Conservation (phyloP, 1,284 basidiomycete species). For the Leccinum pachyderme region DNA sequence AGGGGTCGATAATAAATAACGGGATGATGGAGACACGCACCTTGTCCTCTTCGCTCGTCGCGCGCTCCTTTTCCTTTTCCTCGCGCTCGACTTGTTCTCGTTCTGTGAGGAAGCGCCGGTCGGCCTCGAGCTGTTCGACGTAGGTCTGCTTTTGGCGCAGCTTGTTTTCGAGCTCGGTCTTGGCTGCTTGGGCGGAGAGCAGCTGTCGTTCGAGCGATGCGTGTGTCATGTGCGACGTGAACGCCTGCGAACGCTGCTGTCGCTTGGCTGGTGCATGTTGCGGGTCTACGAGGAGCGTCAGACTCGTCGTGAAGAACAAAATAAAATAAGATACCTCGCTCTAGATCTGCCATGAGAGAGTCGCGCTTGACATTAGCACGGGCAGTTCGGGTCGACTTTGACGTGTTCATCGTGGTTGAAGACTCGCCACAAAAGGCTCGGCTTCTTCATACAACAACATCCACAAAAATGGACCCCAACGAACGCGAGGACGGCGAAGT, state of each 20-base stretch:
- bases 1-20: background rate
- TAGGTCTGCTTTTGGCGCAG: slow-evolving; percentile 59
- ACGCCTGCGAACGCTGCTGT: slow-evolving; percentile 57
- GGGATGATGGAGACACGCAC: slow-evolving; percentile 34
- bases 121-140: slow-evolving; percentile 60
- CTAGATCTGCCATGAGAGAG: slow-evolving; percentile 62
- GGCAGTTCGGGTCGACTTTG: slow-evolving; percentile 8
- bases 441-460: background rate
- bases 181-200: slow-evolving; percentile 52
- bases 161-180: slow-evolving; percentile 60
- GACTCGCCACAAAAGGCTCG: background rate
- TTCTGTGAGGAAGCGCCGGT: slow-evolving; percentile 61
- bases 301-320: background rate
- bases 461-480: slow-evolving; percentile 7
- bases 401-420: background rate
- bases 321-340: slow-evolving; percentile 48
- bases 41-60: slow-evolving; percentile 50
- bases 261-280: slow-evolving; percentile 60
- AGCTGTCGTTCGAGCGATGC: slow-evolving; percentile 63
- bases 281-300: slow-evolving; percentile 43
- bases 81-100: slow-evolving; percentile 59
- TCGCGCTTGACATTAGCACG: slow-evolving; percentile 50
- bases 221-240: slow-evolving; percentile 56
- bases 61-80: slow-evolving; percentile 43
- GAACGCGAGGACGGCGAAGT: slow-evolving; percentile 21